phyloP scores from a whole-genome alignment of 139 green algal species.

The Chlamydomonas sphaeroides region DNA sequence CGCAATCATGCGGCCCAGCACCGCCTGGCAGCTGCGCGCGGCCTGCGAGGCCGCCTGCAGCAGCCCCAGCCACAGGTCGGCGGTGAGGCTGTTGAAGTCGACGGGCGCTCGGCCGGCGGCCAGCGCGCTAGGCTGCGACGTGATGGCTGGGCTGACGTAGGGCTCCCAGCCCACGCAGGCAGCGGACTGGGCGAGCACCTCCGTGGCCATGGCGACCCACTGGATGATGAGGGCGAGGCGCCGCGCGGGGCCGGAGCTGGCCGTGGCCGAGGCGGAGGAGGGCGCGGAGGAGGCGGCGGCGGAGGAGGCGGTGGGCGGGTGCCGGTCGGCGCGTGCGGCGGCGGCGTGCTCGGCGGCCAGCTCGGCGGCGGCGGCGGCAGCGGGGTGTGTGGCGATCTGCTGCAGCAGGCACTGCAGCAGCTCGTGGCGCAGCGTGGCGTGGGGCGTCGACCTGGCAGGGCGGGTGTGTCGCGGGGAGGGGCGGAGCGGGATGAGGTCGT shows the following conservation, averaged over 20 bases:
- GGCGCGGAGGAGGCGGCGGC: background rate
- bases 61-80: constrained; percentile 82
- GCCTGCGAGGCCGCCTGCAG: constrained; percentile 62
- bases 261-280: too few species aligned
- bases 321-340: constrained; percentile 39
- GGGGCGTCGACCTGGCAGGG: background rate
- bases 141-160: constrained; percentile 55
- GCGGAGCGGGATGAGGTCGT: too few species aligned
- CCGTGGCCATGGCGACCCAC: constrained; percentile 67
- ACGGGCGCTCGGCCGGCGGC: constrained; percentile 44
- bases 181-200: constrained; percentile 58
- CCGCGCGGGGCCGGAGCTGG: background rate
- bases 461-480: too few species aligned
- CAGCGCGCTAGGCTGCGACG: constrained; percentile 26
- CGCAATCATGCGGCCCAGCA: constrained; percentile 27
- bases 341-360: constrained; percentile 17
- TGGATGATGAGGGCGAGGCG: background rate
- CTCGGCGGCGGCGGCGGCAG: constrained; percentile 13
- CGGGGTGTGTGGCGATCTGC: constrained; percentile 33
- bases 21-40: constrained; percentile 12
- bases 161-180: constrained; percentile 80
- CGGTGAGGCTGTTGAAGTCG: constrained; percentile 68
- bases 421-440: constrained; percentile 42
- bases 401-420: constrained; percentile 41
- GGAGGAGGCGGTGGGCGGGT: background rate